Evolutionary conservation across 2,329 filamentous ascomycete species (phyloP), one percentile per base, ranked within the genome.

Genomic region (Cordyceps cateniannulata): DNA sequence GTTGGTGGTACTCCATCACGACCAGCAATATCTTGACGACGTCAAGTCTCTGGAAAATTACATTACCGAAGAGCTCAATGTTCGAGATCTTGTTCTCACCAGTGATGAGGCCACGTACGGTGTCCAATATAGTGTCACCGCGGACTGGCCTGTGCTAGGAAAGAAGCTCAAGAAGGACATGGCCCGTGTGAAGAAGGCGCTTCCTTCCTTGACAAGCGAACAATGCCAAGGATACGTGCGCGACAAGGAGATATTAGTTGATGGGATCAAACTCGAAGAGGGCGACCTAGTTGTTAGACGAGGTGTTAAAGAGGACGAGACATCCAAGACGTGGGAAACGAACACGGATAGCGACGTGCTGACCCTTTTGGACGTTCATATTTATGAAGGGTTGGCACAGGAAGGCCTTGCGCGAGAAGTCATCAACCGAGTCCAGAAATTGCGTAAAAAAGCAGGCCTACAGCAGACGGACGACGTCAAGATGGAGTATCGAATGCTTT

Each of bases 141-240:
- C 92, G 8, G 95, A 99, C 74, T 97, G 95, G 89, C 92, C 95
- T 16, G 89, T 90, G 2, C 82, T 99, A 18, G 95, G 95, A 65
- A 96, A 96, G 84, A 98, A 98, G 79, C 83, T 98, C 67, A 96
- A 96, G 82, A 97, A 96, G 76, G 93, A 97, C 69, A 90, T 92
- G 65, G 85, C 87, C 65, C 91, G 89, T 71, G 92, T 98, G 67
- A 96, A 96, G 80, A 96, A 93, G 77, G 92, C 90, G 2, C 78
- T 99, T 50, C 93, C 93, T 6, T 81, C 77, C 44, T 79, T 99
- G 53, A 89, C 83, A 22, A 93, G 87, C 66, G 85, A 90, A 12
- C 84, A 96, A 66, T 91, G 96, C 63, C 90, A 93, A 72, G 77
- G 79, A 44, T 99, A 92, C 72, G 79, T 95, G 45, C 77, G 83